These are phyloP conservation scores for Cordyceps militaris DNA, from an alignment of 2,329 filamentous ascomycete species.

Conservation along the genomic window DNA sequence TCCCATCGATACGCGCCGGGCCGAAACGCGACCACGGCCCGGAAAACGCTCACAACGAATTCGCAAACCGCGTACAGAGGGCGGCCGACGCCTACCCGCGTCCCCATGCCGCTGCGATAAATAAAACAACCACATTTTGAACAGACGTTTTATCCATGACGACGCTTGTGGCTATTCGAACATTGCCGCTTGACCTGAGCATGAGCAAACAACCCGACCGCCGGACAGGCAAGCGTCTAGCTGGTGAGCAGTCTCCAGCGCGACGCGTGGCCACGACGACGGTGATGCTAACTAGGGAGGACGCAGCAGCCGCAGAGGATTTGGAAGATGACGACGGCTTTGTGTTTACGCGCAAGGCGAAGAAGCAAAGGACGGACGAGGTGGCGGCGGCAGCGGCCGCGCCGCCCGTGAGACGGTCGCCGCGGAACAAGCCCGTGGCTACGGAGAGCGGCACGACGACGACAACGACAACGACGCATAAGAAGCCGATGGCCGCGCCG, in stretches of 20 bases:
- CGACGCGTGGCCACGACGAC: not conserved
- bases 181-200: conserved; percentile 60
- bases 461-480: not conserved
- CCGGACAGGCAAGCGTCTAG: conserved; percentile 56
- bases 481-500: not conserved
- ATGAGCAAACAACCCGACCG: conserved; percentile 58
- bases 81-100: not conserved
- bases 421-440: conserved; percentile 22
- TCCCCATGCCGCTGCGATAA: not conserved
- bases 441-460: not conserved
- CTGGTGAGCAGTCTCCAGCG: conserved; percentile 40
- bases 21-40: conserved; percentile 3
- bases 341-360: conserved; percentile 62
- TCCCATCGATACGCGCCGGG: conserved; percentile 9
- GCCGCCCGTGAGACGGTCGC: conserved; percentile 34
- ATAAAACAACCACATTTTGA: not conserved
- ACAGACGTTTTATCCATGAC: conserved; percentile 52
- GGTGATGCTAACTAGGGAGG: conserved; percentile 14
- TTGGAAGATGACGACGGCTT: conserved; percentile 76
- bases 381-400: conserved; percentile 31
- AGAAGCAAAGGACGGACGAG: conserved; percentile 54
- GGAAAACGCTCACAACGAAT: not conserved
- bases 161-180: conserved; percentile 58
- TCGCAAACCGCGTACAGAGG: not conserved
- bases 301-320: conserved; percentile 28